Conservation (phyloP, 495 filamentous ascomycete species). For the Schizothecium vesticola region DNA sequence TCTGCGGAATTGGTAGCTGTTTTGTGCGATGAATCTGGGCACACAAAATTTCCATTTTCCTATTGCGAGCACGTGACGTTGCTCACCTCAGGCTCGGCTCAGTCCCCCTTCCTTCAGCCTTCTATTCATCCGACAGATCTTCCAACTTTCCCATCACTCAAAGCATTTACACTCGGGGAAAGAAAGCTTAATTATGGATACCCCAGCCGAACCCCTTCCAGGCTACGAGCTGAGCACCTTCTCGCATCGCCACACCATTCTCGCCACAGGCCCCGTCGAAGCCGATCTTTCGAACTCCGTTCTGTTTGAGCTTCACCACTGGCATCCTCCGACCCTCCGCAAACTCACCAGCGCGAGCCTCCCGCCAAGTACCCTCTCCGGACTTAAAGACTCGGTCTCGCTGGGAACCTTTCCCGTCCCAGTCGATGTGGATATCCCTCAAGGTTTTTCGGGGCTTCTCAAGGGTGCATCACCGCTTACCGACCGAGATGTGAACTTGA, state of each 20-base stretch:
- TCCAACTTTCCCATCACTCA: no score
- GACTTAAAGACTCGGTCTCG: not conserved
- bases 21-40: not conserved
- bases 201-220: not conserved
- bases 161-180: not conserved
- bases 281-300: no score
- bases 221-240: not conserved
- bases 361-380: not conserved
- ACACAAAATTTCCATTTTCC: not conserved
- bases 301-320: no score
- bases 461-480: no score
- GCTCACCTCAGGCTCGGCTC: not conserved
- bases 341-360: no score
- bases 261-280: not conserved
- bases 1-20: not conserved
- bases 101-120: no score
- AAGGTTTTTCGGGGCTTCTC: no score
- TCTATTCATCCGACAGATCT: no score
- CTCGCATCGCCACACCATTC: not conserved
- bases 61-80: not conserved
- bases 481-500: no score
- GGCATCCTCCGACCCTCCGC: no score
- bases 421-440: no score
- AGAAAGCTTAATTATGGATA: not conserved
- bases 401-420: not conserved